Base-by-base conservation (phyloP, 371 early-diverging fungal genomes). In the Gilbertella persicaria region DNA sequence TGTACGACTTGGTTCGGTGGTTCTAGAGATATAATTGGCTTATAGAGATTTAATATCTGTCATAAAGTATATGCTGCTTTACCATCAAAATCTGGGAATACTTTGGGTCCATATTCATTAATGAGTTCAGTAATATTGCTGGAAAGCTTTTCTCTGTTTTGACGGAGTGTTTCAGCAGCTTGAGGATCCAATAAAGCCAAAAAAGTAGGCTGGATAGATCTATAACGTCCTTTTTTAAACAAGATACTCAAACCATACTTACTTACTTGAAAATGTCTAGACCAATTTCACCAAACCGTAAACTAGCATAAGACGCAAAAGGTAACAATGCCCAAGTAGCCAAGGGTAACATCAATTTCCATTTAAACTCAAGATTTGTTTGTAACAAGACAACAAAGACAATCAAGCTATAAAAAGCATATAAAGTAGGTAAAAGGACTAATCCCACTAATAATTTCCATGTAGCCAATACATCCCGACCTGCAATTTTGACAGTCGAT, bases 381-480 rank as follows among this genome's bases (percentile, higher is more conserved):
- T 69, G 69, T 37, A 80, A 50, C 24, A 74, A 60, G 29, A 69
- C 40, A 41, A 76, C 38, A 28, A 85, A 73, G 19, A 78, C 67
- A n/a, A 80, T 50, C 41, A 83, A 67, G 21, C 87, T 69, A 60
- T 94, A 94, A 10, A 84, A 66, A 7, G 80, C 71, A 55, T 90
- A 92, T 14, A 92, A 66, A 2, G 82, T 58, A 9, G 96, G 95
- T 47, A 87, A 66, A 16, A 92, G 70, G 8, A 81, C 89, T 29
- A 93, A 62, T 16, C 87, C 86, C 12, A 90, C 85, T 14, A 94
- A 62, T 0, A 95, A 70, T 64, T 96, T 96, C 98, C 97, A 97
- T 5, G 97, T 95, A 2, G 94, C 92, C 24, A 97, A 73, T 4
- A 97, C 96, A 65, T 97, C 98, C 21, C 86, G 80, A 20, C 94